These are phyloP conservation scores for Podochytrium sp. DNA, from an alignment of 192 early-diverging fungal genomes.

Conservation along the genomic window DNA sequence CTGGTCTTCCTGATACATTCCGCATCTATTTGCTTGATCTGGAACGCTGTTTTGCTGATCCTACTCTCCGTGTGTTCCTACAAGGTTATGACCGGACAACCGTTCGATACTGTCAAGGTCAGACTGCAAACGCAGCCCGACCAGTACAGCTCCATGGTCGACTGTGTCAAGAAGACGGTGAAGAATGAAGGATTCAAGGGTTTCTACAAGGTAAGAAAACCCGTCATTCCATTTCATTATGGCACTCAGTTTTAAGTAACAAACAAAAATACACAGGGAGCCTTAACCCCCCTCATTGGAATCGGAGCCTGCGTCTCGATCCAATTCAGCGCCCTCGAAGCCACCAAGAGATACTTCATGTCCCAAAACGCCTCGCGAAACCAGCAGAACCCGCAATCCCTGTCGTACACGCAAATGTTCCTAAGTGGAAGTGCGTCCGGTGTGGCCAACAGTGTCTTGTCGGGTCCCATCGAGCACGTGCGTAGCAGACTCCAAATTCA, in stretches of 20 bases:
- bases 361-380: constrained; percentile 50
- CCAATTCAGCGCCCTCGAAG: constrained; percentile 90
- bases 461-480: constrained; percentile 94
- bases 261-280: constrained; percentile 58
- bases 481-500: constrained; percentile 95
- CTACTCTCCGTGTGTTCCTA: no score
- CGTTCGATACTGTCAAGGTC: constrained; percentile 57
- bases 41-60: no score
- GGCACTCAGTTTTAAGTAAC: background rate
- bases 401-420: constrained; percentile 84
- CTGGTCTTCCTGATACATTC: no score
- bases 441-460: constrained; percentile 86
- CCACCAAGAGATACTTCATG: constrained; percentile 81
- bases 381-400: constrained; percentile 30
- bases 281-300: constrained; percentile 90
- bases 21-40: no score
- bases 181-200: constrained; percentile 76
- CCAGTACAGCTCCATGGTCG: constrained; percentile 81
- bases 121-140: constrained; percentile 92
- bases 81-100: constrained; percentile 55
- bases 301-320: constrained; percentile 97
- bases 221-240: background rate
- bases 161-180: constrained; percentile 85
- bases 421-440: constrained; percentile 84
- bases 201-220: constrained; percentile 80